Percentiles rank a stretch among this genome's conserved stretches.
These are phyloP conservation scores for Phytophthora gonapodyides DNA, from an alignment of 352 stramenopile species.

Conservation along the genomic window DNA sequence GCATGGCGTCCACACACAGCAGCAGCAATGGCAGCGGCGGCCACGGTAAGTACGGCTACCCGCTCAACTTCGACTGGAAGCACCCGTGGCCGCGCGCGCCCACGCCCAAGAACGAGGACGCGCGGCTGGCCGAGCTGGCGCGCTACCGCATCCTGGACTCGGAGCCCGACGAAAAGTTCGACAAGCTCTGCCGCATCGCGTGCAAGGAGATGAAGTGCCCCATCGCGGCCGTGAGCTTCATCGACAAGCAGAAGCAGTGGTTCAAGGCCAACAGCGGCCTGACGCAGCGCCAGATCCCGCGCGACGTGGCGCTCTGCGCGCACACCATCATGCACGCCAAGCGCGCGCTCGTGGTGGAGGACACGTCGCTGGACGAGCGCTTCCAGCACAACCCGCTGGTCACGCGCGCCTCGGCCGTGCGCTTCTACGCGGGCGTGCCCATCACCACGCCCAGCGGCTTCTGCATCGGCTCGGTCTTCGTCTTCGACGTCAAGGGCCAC, in stretches of 20 bases:
- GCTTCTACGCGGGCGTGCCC: slow-evolving; percentile 83
- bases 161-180: slow-evolving; percentile 83
- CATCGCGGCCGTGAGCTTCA: slow-evolving; percentile 85
- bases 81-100: slow-evolving; percentile 82
- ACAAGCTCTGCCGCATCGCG: slow-evolving; percentile 87
- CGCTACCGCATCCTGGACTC: slow-evolving; percentile 84
- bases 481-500: slow-evolving; percentile 86
- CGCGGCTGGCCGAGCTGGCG: slow-evolving; percentile 61
- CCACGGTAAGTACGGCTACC: slow-evolving; percentile 65
- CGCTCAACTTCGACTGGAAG: slow-evolving; percentile 86
- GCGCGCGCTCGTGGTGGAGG: slow-evolving; percentile 77
- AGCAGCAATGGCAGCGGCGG: slow-evolving; percentile 5
- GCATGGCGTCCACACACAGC: slow-evolving; percentile 1
- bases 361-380: slow-evolving; percentile 81
- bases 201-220: slow-evolving; percentile 91
- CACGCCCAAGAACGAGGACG: slow-evolving; percentile 73
- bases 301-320: slow-evolving; percentile 80
- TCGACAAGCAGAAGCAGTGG: slow-evolving; percentile 88
- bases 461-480: slow-evolving; percentile 87
- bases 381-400: slow-evolving; percentile 87
- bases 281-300: slow-evolving; percentile 84
- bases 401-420: slow-evolving; percentile 77
- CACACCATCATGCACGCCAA: slow-evolving; percentile 90
- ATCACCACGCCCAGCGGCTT: slow-evolving; percentile 78
- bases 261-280: slow-evolving; percentile 87